These are phyloP conservation scores for Sphagnum magellanicum DNA, from an alignment of 228 moss, liverwort and hornwort genomes.

Conservation along the genomic window DNA sequence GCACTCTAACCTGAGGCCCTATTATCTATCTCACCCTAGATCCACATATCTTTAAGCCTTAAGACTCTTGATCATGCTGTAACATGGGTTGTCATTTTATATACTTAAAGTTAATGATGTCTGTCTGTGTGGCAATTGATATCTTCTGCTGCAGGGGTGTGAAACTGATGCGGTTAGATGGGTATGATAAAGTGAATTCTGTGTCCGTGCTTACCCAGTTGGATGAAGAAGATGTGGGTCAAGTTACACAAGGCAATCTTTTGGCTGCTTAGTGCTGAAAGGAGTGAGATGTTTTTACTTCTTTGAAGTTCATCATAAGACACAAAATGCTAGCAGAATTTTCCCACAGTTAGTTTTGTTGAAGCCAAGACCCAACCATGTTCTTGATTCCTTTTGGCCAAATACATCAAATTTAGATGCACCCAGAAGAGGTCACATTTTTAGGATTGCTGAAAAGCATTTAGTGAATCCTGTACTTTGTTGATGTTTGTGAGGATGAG, in stretches of 20 bases:
- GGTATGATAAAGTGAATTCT: conserved; percentile 73
- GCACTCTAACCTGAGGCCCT: background rate
- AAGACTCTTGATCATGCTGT: background rate
- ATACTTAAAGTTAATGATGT: background rate
- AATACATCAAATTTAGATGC: too few relatives aligned
- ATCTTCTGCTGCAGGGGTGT: conserved; percentile 51
- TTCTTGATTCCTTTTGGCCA: too few relatives aligned
- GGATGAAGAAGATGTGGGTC: conserved; percentile 37
- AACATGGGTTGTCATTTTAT: background rate
- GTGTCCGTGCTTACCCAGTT: conserved; percentile 62
- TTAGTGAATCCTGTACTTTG: too few relatives aligned
- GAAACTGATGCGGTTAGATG: conserved; percentile 78
- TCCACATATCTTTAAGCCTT: background rate
- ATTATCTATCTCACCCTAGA: background rate
- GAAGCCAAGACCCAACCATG: too few relatives aligned
- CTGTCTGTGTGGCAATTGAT: conserved; percentile 3
- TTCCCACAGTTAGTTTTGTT: too few relatives aligned
- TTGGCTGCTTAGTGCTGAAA: background rate
- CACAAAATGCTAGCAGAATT: too few relatives aligned
- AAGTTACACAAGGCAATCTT: conserved; percentile 14
- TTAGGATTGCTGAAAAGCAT: too few relatives aligned
- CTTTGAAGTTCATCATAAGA: too few relatives aligned
- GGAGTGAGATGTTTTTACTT: too few relatives aligned
- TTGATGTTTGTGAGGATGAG: too few relatives aligned
- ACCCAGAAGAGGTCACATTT: too few relatives aligned